A percentile compares a stretch with the other conserved stretches of the same genome.
These are phyloP conservation scores for Neoscytalidium dimidiatum DNA, from an alignment of 2,329 filamentous ascomycete species.

Conservation along the genomic window DNA sequence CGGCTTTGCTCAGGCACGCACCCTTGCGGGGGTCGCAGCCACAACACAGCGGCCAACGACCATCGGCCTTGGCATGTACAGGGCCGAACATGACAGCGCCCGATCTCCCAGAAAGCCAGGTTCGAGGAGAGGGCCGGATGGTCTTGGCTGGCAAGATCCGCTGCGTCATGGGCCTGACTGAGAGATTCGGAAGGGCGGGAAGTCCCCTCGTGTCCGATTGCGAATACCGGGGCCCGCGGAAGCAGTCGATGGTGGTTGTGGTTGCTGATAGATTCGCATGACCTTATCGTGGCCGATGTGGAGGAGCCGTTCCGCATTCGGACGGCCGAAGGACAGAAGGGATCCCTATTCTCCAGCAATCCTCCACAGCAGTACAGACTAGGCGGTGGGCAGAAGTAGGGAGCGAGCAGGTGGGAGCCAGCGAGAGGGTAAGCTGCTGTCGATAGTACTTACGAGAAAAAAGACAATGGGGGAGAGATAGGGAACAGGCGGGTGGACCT, in stretches of 20 bases:
- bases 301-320: background rate
- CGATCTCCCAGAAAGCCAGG: background rate
- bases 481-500: slow-evolving; percentile 1
- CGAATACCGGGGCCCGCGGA: background rate
- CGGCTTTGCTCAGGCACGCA: slow-evolving; percentile 1
- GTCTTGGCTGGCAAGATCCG: background rate
- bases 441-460: background rate
- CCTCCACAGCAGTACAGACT: background rate
- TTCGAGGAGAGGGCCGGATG: background rate
- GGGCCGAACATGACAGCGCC: slow-evolving; percentile 1
- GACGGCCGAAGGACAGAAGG: background rate
- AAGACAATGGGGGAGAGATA: background rate
- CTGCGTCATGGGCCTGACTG: background rate
- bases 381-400: background rate
- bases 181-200: background rate
- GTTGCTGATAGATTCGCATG: background rate
- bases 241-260: too few species aligned
- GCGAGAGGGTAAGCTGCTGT: background rate
- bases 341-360: background rate
- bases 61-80: slow-evolving; percentile 4
- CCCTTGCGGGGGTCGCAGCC: slow-evolving; percentile 1
- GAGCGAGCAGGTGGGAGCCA: background rate
- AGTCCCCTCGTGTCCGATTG: background rate
- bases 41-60: background rate
- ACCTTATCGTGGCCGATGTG: slow-evolving; percentile 2